A percentile compares a stretch with the other conserved stretches of the same genome.
phyloP scores from a whole-genome alignment of 2,329 filamentous ascomycete genomes.

The Byssoonygena ceratinophila region DNA sequence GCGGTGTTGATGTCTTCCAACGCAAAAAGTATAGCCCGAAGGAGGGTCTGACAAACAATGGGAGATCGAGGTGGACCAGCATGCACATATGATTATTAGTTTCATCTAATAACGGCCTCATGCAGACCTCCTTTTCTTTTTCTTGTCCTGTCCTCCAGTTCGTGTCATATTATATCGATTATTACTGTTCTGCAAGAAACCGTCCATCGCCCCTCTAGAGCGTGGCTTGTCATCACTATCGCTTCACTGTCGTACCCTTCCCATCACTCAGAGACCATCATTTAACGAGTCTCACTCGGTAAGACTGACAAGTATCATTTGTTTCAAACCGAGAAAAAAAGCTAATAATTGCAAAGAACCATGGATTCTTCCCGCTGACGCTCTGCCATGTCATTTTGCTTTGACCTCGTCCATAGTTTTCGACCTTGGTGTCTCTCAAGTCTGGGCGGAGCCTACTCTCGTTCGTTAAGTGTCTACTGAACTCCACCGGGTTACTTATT shows the following conservation, averaged over 20 bases:
- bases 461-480: not conserved
- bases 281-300: not conserved
- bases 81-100: slow-evolving; percentile 6
- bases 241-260: not conserved
- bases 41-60: slow-evolving; percentile 2
- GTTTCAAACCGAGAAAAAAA: not conserved
- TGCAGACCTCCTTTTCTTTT: not conserved
- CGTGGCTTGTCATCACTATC: not conserved
- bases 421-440: not conserved
- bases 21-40: too few relatives aligned
- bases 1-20: not conserved
- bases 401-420: not conserved
- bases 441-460: not conserved
- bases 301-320: not conserved
- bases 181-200: not conserved
- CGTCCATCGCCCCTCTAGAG: slow-evolving; percentile 3
- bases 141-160: not conserved
- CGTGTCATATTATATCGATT: not conserved
- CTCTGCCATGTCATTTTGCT: not conserved
- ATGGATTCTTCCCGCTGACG: slow-evolving; percentile 3
- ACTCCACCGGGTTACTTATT: too few relatives aligned
- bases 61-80: not conserved
- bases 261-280: not conserved
- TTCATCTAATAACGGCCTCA: slow-evolving; percentile 4
- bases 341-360: not conserved